Conservation (phyloP, 106 monocot genomes). For the Dendrobium catenatum region DNA sequence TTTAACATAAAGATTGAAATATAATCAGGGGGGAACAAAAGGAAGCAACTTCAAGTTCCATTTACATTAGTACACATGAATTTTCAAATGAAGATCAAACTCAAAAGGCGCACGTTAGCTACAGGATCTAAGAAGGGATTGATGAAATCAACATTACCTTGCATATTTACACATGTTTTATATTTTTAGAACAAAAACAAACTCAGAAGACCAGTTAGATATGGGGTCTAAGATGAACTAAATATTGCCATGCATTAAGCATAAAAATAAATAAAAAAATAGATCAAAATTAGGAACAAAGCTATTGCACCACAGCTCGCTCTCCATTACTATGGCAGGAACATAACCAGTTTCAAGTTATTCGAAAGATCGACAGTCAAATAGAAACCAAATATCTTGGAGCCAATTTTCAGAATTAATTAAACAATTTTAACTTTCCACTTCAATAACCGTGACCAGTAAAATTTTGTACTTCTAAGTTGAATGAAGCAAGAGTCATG, state of each 20-base stretch:
- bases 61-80: neutral
- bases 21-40: neutral
- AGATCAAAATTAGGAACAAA: neutral
- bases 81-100: neutral
- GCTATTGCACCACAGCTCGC: neutral
- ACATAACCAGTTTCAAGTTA: neutral
- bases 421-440: neutral
- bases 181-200: too few species aligned
- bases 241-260: neutral
- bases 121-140: neutral
- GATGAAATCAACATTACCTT: neutral
- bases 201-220: too few species aligned
- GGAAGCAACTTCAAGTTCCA: neutral
- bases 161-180: too few species aligned
- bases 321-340: neutral
- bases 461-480: neutral
- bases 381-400: neutral
- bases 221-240: too few species aligned
- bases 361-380: neutral
- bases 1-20: neutral
- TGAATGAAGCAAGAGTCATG: neutral
- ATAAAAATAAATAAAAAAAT: neutral
- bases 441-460: neutral
- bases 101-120: neutral
- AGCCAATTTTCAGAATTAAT: neutral